Base-by-base conservation (phyloP, 2,329 filamentous ascomycete genomes). In the Trichoderma asperellum region DNA sequence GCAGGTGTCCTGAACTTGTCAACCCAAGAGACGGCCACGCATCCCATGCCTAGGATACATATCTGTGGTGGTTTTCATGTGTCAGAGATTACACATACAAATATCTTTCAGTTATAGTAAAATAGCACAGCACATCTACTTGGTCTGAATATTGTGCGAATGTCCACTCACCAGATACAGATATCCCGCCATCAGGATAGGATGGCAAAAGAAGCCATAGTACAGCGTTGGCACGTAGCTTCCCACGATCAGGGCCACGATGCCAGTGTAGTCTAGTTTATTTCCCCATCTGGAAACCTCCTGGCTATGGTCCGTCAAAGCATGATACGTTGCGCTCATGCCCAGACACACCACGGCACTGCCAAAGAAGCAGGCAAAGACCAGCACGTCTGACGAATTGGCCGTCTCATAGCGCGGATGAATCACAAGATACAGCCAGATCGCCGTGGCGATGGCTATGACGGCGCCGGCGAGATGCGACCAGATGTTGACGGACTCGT, bases 231-330 rank as follows among this genome's bases (percentile, higher is more conserved):
- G 94, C 57, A 98, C 88, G 77, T 95, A 97, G 77, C 91, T 95
- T 7, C 96, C 96, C 73, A 95, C 92, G 70, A 98, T 98, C 73
- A 99, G 83, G 60, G 90, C 88, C 35, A 98, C 92, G 74, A 99
- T 99, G 7, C 96, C 96, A 5, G 95, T 88, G 78, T 99, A 98
- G 78, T 99, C 96, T 68, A 98, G 83, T 79, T 97, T 93, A 78
- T 98, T 98, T 12, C 94, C 94, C 83, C 93, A 92, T 71, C 88
- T 90, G 2, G 91, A 89, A 16, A 97, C 92, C 1, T 81, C 80
- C 47, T 89, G 87, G 21, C 92, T 96, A 79, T 99, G 96, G 73
- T 97, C 97, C 27, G 86, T 89, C 59, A 97, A 87, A 2, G 92
- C 87, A 78, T 99, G 96, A 77, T 90, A 99, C 2, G 91, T 92